phyloP scores from a whole-genome alignment of 164 flowering plant species.

The Aristolochia contorta region DNA sequence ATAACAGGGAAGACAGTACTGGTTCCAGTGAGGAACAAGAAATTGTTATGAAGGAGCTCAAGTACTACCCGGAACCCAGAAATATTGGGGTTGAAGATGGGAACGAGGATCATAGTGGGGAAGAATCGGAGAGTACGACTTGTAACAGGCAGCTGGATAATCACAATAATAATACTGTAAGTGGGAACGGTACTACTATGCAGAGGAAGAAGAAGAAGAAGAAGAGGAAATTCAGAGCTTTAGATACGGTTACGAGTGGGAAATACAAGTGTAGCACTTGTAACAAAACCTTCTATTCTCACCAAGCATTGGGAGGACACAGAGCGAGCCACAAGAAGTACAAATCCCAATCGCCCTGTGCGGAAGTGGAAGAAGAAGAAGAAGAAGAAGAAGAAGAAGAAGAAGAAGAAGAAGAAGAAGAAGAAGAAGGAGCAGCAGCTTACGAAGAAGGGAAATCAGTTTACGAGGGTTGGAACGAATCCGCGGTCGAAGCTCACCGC shows the following conservation, averaged over 20 bases:
- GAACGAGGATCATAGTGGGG: not conserved
- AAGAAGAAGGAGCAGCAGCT: not conserved
- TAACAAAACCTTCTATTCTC: slow-evolving; percentile 31
- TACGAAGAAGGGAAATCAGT: too few relatives aligned
- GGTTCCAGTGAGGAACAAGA: not conserved
- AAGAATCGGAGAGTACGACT: not conserved
- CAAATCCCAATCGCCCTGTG: slow-evolving; percentile 5
- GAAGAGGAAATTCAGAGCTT: slow-evolving; percentile 18
- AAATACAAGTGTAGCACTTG: slow-evolving; percentile 33
- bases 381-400: not conserved
- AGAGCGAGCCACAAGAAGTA: slow-evolving; percentile 44
- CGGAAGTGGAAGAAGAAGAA: not conserved
- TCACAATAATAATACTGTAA: too few relatives aligned
- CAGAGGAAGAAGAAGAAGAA: slow-evolving; percentile 8
- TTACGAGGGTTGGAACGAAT: not conserved
- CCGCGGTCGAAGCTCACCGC: slow-evolving; percentile 6
- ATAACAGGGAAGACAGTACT: not conserved
- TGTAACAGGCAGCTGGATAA: not conserved
- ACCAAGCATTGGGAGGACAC: slow-evolving; percentile 77
- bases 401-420: not conserved
- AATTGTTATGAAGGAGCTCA: not conserved
- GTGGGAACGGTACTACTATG: not conserved
- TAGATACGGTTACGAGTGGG: slow-evolving; percentile 9
- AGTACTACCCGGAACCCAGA: not conserved
- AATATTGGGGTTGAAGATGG: not conserved